Conservation (phyloP, 2,329 filamentous ascomycete species). For the Neoascochyta sp. region DNA sequence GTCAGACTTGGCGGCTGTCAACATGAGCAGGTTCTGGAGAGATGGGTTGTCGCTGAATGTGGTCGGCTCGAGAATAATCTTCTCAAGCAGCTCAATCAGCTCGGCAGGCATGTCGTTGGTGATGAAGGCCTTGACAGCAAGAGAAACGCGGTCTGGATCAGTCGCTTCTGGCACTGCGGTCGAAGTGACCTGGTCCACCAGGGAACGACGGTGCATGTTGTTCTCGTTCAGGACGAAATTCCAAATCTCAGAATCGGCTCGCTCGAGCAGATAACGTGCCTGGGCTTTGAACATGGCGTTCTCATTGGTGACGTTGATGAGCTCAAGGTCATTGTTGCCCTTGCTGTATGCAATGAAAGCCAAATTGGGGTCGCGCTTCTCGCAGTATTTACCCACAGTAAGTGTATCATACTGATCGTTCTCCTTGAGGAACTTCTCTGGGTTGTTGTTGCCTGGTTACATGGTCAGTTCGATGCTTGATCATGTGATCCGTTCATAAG, state of each 20-base stretch:
- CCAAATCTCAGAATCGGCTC: constrained; percentile 89
- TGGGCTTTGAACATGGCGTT: constrained; percentile 99
- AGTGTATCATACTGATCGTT: constrained; percentile 96
- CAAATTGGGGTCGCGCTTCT: constrained; percentile 95
- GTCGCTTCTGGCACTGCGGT: constrained; percentile 74
- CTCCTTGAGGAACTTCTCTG: constrained; percentile 94
- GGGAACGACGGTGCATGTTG: constrained; percentile 88
- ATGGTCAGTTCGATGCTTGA: neutral
- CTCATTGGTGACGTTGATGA: constrained; percentile 97
- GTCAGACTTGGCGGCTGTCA: constrained; percentile 95
- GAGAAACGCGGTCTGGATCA: constrained; percentile 89
- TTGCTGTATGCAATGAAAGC: constrained; percentile 94
- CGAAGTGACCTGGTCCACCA: constrained; percentile 93
- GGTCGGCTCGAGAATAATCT: constrained; percentile 99
- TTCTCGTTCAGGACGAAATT: constrained; percentile 90
- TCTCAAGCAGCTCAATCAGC: constrained; percentile 95
- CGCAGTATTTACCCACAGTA: constrained; percentile 92
- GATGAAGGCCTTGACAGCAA: constrained; percentile 91
- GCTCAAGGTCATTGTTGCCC: constrained; percentile 93
- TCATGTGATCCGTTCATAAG: neutral
- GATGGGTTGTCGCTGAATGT: constrained; percentile 97
- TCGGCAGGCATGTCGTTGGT: constrained; percentile 86
- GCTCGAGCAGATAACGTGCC: constrained; percentile 87
- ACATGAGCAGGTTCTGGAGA: constrained; percentile 91
- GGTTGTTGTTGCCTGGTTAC: constrained; percentile 71